These are phyloP conservation scores for Quercus lobata DNA, from an alignment of 331 rosid species.

Conservation along the genomic window DNA sequence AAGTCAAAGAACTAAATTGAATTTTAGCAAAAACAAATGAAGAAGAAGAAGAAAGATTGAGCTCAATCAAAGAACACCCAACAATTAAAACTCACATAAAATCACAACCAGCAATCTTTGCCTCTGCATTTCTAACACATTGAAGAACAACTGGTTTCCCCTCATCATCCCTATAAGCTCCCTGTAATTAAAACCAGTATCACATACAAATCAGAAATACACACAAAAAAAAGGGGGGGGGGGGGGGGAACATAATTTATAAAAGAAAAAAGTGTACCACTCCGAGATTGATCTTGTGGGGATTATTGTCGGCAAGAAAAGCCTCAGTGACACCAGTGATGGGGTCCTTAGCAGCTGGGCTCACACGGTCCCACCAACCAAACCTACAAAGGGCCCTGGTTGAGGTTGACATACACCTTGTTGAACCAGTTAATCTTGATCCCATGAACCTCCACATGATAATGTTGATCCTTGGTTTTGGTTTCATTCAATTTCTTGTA, in stretches of 20 bases:
- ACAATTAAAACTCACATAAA: constrained; percentile 36
- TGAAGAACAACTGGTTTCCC: constrained; percentile 60
- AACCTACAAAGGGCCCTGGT: constrained; percentile 30
- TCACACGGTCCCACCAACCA: constrained; percentile 55
- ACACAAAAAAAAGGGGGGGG: neutral
- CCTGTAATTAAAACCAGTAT: constrained; percentile 24
- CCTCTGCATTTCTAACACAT: constrained; percentile 57
- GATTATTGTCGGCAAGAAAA: constrained; percentile 50
- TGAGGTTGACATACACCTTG: constrained; percentile 36
- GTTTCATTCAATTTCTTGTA: neutral
- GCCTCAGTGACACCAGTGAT: constrained; percentile 44
- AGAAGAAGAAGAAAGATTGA: neutral
- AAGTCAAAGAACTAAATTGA: no score
- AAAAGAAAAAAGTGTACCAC: constrained; percentile 24
- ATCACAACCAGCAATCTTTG: constrained; percentile 37
- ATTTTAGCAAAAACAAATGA: neutral
- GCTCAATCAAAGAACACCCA: neutral
- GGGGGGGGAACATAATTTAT: neutral
- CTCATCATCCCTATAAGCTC: constrained; percentile 58
- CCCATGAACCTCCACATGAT: constrained; percentile 24
- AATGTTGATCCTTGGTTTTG: neutral
- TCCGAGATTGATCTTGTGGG: constrained; percentile 64
- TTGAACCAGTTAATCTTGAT: constrained; percentile 7
- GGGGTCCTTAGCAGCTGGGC: constrained; percentile 49
- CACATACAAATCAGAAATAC: no score